Conservation (phyloP, 177 flowering plant species). For the Telopea speciosissima region DNA sequence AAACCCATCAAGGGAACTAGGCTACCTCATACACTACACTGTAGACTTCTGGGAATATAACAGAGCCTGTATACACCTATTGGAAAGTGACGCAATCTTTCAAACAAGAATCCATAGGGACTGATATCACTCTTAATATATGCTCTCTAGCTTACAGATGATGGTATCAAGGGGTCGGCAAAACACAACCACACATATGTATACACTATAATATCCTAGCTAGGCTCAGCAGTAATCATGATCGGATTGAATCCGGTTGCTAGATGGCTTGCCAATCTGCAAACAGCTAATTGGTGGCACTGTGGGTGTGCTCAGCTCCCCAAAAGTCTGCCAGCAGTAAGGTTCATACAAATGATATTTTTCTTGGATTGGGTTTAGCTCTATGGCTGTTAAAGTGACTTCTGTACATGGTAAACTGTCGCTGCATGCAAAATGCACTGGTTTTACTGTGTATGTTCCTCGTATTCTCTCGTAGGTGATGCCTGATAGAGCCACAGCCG, state of each 20-base stretch:
- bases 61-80: conserved; percentile 2
- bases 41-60: background rate
- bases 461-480: conserved; percentile 42
- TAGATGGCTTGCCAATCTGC: conserved; percentile 32
- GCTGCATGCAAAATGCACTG: conserved; percentile 61
- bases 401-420: conserved; percentile 50
- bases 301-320: conserved; percentile 36
- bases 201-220: conserved; percentile 8
- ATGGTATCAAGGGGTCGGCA: conserved; percentile 17
- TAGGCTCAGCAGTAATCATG: conserved; percentile 34
- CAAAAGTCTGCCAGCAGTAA: conserved; percentile 58
- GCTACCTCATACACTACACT: background rate
- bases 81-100: background rate
- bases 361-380: conserved; percentile 38
- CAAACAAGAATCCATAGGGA: conserved; percentile 1
- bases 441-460: conserved; percentile 54
- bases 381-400: conserved; percentile 33
- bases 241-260: conserved; percentile 17
- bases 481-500: conserved; percentile 60
- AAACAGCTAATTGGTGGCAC: conserved; percentile 46
- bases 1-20: background rate
- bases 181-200: conserved; percentile 10
- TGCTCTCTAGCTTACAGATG: conserved; percentile 4
- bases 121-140: conserved; percentile 6
- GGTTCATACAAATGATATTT: conserved; percentile 21